phyloP scores from a whole-genome alignment of 2,329 filamentous ascomycete species.

The Fusarium sp. region DNA sequence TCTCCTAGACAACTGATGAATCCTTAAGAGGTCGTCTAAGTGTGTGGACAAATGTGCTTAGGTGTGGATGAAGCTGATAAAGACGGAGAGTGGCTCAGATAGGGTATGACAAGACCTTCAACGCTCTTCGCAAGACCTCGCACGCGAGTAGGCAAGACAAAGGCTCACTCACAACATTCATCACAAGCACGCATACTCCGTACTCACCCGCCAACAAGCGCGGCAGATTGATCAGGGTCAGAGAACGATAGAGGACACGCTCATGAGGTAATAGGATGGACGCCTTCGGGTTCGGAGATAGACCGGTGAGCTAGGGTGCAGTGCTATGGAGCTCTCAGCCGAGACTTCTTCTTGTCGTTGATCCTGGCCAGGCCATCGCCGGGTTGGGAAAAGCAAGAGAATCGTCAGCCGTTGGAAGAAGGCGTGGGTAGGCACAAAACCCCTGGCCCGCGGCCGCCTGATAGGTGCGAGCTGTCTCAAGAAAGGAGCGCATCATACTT shows the following conservation, averaged over 20 bases:
- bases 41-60: constrained; percentile 32
- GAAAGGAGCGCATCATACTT: constrained; percentile 13
- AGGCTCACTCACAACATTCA: constrained; percentile 19
- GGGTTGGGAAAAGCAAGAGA: constrained; percentile 42
- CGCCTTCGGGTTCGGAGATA: constrained; percentile 36
- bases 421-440: constrained; percentile 25
- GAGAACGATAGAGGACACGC: constrained; percentile 14
- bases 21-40: constrained; percentile 30
- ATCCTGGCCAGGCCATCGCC: constrained; percentile 43
- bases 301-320: constrained; percentile 42
- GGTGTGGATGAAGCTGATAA: constrained; percentile 44
- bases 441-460: constrained; percentile 37
- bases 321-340: constrained; percentile 44
- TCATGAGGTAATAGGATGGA: constrained; percentile 25
- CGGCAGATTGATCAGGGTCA: constrained; percentile 26
- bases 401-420: constrained; percentile 42
- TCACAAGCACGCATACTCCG: constrained; percentile 21
- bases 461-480: constrained; percentile 36
- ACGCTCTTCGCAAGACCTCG: constrained; percentile 28
- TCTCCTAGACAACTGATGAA: constrained; percentile 40
- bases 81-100: constrained; percentile 40
- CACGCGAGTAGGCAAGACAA: constrained; percentile 29
- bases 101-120: constrained; percentile 44
- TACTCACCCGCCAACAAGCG: constrained; percentile 35
- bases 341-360: constrained; percentile 38